Evolutionary conservation across 306 rosid genomes (phyloP), one percentile per base, ranked within the genome.

Genomic region (Cercis canadensis): DNA sequence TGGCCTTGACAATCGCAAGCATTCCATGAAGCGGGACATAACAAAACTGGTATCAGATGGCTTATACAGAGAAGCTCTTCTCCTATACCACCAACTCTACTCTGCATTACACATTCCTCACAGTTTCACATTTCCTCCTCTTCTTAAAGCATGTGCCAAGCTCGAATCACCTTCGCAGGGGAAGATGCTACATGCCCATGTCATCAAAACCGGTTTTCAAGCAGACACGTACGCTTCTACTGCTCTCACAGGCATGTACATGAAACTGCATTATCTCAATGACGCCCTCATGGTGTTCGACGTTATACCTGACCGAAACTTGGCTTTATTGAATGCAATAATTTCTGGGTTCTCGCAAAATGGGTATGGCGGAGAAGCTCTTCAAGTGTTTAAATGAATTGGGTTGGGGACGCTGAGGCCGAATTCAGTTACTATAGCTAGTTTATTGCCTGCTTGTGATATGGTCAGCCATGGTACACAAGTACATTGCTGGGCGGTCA

Each of bases 121-220:
- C 74, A 74, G 75, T 37, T 92, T 84, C 81, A 85, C 78, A 3
- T 86, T 89, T 64, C 89, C 91, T 41, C 54, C 92, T 72, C 91
- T 86, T 60, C 74, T 92, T 78, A 92, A 90, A 85, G 96, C 96
- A 41, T 88, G 87, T 29, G 82, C 86, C 65, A 83, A 80, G 37
- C 88, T 85, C 54, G 29, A 57, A 44, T 69, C 71, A 7, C 44
- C 66, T 40, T 51, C 60, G 39, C 78, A 73, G 0, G 78, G 84
- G n/a, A 83, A 82, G 72, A 82, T 72, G 65, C 69, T 85, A 7
- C 96, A 88, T 21, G 46, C 88, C 83, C 88, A 76, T 77, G 59
- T 88, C 65, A 39, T 88, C 75, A 86, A 88, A 71, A 78, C 85
- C 11, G 92, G 96, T 7, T 80, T 90, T 69, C 65, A 36, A 1